Base-by-base conservation (phyloP, 169 alveolate species). In the Babesia bigemina region DNA sequence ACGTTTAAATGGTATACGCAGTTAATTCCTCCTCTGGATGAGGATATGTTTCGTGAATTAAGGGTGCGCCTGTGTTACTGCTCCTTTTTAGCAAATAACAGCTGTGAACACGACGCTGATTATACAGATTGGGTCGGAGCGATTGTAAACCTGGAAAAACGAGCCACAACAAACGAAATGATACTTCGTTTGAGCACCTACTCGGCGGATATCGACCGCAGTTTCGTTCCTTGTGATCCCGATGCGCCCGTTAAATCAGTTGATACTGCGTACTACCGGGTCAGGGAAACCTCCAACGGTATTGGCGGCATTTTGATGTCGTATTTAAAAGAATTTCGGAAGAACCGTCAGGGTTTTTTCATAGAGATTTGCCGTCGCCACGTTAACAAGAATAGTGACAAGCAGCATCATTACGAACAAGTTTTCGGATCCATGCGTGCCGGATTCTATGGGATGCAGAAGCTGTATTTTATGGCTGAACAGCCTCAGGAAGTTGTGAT, bases 61-160 rank as follows among this genome's bases (percentile, higher is more conserved):
- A 24, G 6, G 0, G 72, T 33, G 42, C 66, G 55, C 14, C 10
- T 81, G 42, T 81, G 88, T 58, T 63, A 50, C 48, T 81, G 88
- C 57, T 50, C 83, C 26, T 81, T 63, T 50, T 33, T 52, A 22
- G 22, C 44, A 24, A n/a, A 29, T 4, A 52, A 61, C 17, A 36
- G 65, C 13, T 81, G 88, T 57, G 21, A 26, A 11, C 3, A 24
- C 12, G 75, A 29, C 47, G 63, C 14, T 2, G 88, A 81, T 26
- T 81, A 44, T 48, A 60, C 63, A 14, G 84, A 73, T 9, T 62
- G 78, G 79, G 52, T 67, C 1, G 88, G 88, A 21, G 53, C 53
- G 0, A 62, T 81, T 19, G 75, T 63, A 11, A 72, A 53, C 33
- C 4, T 8, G 26, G 21, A 1, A 13, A 0, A 3, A 9, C n/a